These are phyloP conservation scores for Podosphaera fusca DNA, from an alignment of 2,329 filamentous ascomycete genomes.

Conservation along the genomic window DNA sequence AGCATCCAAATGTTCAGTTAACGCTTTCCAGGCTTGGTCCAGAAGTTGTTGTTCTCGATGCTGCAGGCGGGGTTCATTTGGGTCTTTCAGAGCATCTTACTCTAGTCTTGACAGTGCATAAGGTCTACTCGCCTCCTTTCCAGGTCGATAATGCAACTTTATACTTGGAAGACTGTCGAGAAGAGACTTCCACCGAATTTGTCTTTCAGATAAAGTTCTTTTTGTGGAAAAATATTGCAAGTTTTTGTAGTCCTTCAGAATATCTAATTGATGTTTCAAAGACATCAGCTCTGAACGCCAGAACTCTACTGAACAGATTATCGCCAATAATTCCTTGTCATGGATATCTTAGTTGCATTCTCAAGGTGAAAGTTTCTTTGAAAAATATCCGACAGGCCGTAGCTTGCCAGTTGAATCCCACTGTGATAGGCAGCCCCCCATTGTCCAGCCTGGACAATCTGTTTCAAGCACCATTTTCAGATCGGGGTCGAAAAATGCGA, in stretches of 20 bases:
- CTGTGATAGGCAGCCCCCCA: background rate
- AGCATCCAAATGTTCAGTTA: background rate
- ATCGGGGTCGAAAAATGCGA: background rate
- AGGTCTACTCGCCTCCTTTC: background rate
- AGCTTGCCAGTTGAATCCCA: background rate
- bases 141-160: too few relatives aligned
- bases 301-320: background rate
- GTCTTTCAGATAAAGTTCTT: too few relatives aligned
- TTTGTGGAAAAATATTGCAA: too few relatives aligned
- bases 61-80: background rate
- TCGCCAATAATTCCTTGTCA: background rate
- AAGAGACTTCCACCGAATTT: too few relatives aligned
- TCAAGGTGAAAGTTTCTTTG: too few relatives aligned
- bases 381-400: background rate
- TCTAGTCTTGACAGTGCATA: background rate
- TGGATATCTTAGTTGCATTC: too few relatives aligned
- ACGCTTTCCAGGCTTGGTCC: background rate
- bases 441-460: background rate
- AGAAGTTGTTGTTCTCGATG: background rate
- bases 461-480: background rate
- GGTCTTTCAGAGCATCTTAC: background rate
- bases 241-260: background rate
- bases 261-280: background rate
- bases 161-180: too few relatives aligned
- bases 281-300: background rate